These are phyloP conservation scores for Mortierella sp. DNA, from an alignment of 371 early-diverging fungal species.

Conservation along the genomic window DNA sequence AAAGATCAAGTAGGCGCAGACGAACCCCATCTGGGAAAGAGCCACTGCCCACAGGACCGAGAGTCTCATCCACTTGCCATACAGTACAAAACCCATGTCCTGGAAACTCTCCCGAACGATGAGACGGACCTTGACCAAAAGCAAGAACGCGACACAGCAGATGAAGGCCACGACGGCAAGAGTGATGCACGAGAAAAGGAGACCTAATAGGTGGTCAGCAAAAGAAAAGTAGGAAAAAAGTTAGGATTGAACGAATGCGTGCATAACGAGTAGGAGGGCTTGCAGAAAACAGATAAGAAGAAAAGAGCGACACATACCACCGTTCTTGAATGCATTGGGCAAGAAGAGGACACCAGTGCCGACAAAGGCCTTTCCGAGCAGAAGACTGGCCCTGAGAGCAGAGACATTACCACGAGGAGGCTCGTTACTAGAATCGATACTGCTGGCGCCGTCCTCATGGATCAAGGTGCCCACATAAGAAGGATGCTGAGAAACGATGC, in stretches of 20 bases:
- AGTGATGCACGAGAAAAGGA: constrained; percentile 24
- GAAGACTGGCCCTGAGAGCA: constrained; percentile 77
- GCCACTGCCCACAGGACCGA: constrained; percentile 75
- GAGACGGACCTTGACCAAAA: constrained; percentile 64
- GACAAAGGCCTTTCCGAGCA: constrained; percentile 83
- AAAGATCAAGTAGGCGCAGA: constrained; percentile 84
- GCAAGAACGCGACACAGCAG: constrained; percentile 64
- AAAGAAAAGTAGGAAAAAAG: constrained; percentile 36
- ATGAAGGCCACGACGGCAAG: constrained; percentile 58
- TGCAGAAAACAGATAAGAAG: not conserved
- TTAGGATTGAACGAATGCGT: not conserved
- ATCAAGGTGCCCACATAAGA: not conserved
- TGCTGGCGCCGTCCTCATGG: constrained; percentile 30
- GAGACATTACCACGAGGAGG: constrained; percentile 65
- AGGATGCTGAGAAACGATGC: not conserved
- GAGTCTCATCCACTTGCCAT: constrained; percentile 71
- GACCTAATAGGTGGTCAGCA: constrained; percentile 16
- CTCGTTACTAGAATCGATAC: constrained; percentile 55
- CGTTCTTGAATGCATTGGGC: constrained; percentile 71
- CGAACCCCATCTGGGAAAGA: constrained; percentile 75
- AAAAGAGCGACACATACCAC: constrained; percentile 48
- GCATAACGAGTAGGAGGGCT: not conserved
- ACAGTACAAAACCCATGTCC: constrained; percentile 78
- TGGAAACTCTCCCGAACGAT: constrained; percentile 76
- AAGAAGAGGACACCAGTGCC: constrained; percentile 78